phyloP scores from a whole-genome alignment of 495 filamentous ascomycete species.

The Ascobolus immersus region DNA sequence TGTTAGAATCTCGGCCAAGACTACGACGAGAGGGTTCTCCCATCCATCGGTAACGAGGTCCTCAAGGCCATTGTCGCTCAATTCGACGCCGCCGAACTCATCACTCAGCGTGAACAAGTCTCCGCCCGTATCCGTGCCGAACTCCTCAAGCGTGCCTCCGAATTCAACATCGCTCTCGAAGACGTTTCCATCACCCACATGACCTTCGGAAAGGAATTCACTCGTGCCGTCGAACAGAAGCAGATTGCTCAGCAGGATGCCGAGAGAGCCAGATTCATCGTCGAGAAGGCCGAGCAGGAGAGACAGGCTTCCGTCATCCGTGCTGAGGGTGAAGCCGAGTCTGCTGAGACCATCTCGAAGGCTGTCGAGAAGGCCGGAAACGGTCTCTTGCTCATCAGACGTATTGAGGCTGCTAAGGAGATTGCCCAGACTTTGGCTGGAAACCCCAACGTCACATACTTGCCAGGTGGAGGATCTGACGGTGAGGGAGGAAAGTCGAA shows the following conservation, averaged over 20 bases:
- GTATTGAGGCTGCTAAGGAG: conserved; percentile 91
- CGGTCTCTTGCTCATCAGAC: conserved; percentile 78
- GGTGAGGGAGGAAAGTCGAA: conserved; percentile 35
- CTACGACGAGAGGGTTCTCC: conserved; percentile 97
- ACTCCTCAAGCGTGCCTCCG: conserved; percentile 77
- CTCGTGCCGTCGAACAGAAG: conserved; percentile 94
- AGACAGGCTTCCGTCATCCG: conserved; percentile 94
- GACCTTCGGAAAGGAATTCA: conserved; percentile 99
- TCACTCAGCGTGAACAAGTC: conserved; percentile 88
- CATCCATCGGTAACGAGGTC: conserved; percentile 99
- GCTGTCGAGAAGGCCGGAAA: conserved; percentile 79
- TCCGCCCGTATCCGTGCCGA: conserved; percentile 84
- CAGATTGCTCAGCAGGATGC: conserved; percentile 99
- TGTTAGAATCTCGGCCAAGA: conserved; percentile 60
- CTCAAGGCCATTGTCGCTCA: conserved; percentile 97
- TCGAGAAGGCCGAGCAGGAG: conserved; percentile 98
- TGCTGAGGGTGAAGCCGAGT: conserved; percentile 90
- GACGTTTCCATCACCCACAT: conserved; percentile 99
- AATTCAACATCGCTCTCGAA: conserved; percentile 98
- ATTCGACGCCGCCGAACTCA: conserved; percentile 96
- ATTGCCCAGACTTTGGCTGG: conserved; percentile 69
- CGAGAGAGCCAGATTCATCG: conserved; percentile 87
- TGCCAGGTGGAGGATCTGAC: conserved; percentile 46
- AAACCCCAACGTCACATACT: conserved; percentile 91
- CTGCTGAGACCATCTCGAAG: conserved; percentile 77